phyloP scores from a whole-genome alignment of 164 flowering plant genomes.

The Sedum album region DNA sequence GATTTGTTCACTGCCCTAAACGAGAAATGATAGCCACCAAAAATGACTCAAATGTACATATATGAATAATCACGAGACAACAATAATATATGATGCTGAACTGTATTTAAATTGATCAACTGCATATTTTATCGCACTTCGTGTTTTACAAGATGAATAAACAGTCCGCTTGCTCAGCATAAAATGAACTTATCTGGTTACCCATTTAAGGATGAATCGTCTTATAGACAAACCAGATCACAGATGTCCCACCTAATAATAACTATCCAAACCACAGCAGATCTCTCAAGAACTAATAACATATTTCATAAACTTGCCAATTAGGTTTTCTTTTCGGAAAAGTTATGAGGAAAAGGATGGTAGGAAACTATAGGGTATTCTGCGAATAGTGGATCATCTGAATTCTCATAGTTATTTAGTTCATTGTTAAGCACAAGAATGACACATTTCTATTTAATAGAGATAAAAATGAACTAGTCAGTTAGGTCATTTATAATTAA shows the following conservation, averaged over 20 bases:
- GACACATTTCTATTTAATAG: not conserved
- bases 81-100: not conserved
- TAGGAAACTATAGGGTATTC: not conserved
- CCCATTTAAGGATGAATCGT: not conserved
- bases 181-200: not conserved
- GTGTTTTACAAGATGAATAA: too few relatives aligned
- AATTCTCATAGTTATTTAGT: not conserved
- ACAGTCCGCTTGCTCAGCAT: too few relatives aligned
- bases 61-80: not conserved
- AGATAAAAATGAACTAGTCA: not conserved
- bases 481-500: slow-evolving; percentile 2
- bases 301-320: not conserved
- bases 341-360: slow-evolving; percentile 4
- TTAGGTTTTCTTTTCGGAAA: slow-evolving; percentile 1
- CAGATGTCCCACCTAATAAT: not conserved
- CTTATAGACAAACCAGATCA: not conserved
- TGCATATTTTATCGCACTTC: too few relatives aligned
- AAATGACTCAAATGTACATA: not conserved
- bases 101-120: too few relatives aligned
- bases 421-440: not conserved
- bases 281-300: not conserved
- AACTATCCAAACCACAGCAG: not conserved
- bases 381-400: slow-evolving; percentile 4
- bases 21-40: not conserved
- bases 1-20: not conserved